Evolutionary conservation across 1,139 yeast genomes (phyloP).

Genomic region (Suzukiozyma palmioleophila): DNA sequence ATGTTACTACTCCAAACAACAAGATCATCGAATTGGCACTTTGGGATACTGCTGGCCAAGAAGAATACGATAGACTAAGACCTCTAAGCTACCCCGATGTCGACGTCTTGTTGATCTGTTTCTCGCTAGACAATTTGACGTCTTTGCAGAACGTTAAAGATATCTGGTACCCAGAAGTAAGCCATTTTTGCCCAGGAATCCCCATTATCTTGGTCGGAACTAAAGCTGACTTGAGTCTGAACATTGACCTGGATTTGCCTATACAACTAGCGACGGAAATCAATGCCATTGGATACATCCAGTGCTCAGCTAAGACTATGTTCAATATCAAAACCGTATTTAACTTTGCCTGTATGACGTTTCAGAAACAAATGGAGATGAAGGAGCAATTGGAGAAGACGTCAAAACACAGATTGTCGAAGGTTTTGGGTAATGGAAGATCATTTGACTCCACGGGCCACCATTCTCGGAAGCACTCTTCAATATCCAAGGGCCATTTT

Average conservation of each 20-base stretch:
- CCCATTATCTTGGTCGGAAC: conserved; percentile 79
- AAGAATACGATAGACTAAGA: conserved; percentile 80
- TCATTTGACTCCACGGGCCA: conserved; percentile 3
- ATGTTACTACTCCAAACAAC: conserved; percentile 51
- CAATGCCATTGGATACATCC: conserved; percentile 74
- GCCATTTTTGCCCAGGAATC: conserved; percentile 75
- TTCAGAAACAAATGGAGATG: conserved; percentile 29
- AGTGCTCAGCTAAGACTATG: conserved; percentile 73
- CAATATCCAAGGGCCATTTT: conserved; percentile 29
- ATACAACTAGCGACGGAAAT: conserved; percentile 57
- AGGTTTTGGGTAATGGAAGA: conserved; percentile 16
- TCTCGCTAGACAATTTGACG: conserved; percentile 59
- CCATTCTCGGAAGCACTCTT: conserved; percentile 25
- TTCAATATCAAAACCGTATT: conserved; percentile 66
- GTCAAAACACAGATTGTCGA: conserved; percentile 28
- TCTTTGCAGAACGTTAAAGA: conserved; percentile 73
- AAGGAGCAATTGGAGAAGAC: conserved; percentile 38
- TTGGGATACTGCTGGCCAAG: conserved; percentile 97
- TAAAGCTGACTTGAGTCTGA: conserved; percentile 58
- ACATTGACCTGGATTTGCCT: conserved; percentile 45
- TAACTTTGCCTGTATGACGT: conserved; percentile 45
- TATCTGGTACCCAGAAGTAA: conserved; percentile 83
- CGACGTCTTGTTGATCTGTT: conserved; percentile 70
- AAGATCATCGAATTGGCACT: conserved; percentile 63
- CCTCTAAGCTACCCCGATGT: conserved; percentile 84